phyloP scores from a whole-genome alignment of 805 yeast species.

The Dipodascopsis uninucleata region DNA sequence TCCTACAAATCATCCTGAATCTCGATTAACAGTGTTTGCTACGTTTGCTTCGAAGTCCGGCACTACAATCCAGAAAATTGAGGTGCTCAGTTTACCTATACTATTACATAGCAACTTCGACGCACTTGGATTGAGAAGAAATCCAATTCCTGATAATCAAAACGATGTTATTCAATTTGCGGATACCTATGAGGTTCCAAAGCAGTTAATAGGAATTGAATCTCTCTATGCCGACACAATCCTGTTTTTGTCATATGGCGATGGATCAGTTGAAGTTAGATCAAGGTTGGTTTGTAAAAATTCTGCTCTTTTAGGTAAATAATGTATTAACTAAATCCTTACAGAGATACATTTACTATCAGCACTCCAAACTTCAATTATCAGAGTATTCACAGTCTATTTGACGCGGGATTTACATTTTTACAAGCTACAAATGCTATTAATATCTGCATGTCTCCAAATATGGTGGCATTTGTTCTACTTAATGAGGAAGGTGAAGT shows the following conservation, averaged over 20 bases:
- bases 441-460: constrained; percentile 37
- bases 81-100: constrained; percentile 19
- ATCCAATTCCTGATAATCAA: constrained; percentile 17
- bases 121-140: constrained; percentile 17
- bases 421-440: constrained; percentile 18
- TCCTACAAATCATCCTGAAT: constrained; percentile 26
- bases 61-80: constrained; percentile 13
- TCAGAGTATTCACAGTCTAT: constrained; percentile 26
- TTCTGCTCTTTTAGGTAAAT: too few species aligned
- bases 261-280: constrained; percentile 23
- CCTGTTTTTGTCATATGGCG: constrained; percentile 14
- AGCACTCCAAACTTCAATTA: constrained; percentile 5
- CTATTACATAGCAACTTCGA: constrained; percentile 23
- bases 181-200: constrained; percentile 4
- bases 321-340: too few species aligned
- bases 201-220: constrained; percentile 6
- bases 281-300: not conserved
- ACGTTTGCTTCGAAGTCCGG: constrained; percentile 11
- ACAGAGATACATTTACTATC: constrained; percentile 8
- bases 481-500: constrained; percentile 19
- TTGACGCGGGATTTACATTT: constrained; percentile 30
- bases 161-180: constrained; percentile 13
- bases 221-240: constrained; percentile 12
- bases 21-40: constrained; percentile 15
- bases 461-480: constrained; percentile 32